Base-by-base conservation (phyloP, 208 protist genomes). In the Naegleria lovaniensis region DNA sequence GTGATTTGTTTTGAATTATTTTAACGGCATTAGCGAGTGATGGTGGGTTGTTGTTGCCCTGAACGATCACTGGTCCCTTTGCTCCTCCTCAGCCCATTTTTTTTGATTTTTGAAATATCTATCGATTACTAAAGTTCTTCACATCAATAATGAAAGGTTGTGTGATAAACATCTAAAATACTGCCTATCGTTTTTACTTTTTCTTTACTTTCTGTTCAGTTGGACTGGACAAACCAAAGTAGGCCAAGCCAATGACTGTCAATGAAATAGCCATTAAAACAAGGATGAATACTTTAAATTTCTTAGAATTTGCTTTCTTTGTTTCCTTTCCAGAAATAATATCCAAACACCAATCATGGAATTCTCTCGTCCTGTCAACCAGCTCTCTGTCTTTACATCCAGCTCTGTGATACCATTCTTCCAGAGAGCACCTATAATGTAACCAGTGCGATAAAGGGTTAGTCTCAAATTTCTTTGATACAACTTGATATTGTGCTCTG, bases 351-450 rank as follows among this genome's bases (percentile, higher is more conserved):
- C 67, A 79, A 79, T 79, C 25, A 36, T 79, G 67, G n/a, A 79
- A 79, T 36, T 79, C 67, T 79, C 67, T 29, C 0, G 16, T 79
- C n/a, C 16, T 36, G n/a, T 79, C 67, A 79, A 79, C n/a, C 7
- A 79, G 5, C 36, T 79, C 67, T 83, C 16, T 13, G 43, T 90
- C 29, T 90, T 15, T 83, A 43, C 25, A 59, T 85, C 83, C 55
- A 85, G 9, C 9, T 9, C 51, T 11, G 38, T 88, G 85, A 76
- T 90, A 83, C 41, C 41, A 48, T 55, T 90, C 83, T 38, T 85
- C 59, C 6, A 90, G 40, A 52, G 41, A 59, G 16, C 19, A 83
- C 85, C 83, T 90, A 43, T 85, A 90, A n/a, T 43, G 43, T 90
- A 90, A 59, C 88, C 41, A 48, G 16, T 85, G 55, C 19, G 22